Evolutionary conservation across 495 filamentous ascomycete genomes (phyloP), one percentile per base, ranked within the genome.

Genomic region (Lophiotrema nucula): DNA sequence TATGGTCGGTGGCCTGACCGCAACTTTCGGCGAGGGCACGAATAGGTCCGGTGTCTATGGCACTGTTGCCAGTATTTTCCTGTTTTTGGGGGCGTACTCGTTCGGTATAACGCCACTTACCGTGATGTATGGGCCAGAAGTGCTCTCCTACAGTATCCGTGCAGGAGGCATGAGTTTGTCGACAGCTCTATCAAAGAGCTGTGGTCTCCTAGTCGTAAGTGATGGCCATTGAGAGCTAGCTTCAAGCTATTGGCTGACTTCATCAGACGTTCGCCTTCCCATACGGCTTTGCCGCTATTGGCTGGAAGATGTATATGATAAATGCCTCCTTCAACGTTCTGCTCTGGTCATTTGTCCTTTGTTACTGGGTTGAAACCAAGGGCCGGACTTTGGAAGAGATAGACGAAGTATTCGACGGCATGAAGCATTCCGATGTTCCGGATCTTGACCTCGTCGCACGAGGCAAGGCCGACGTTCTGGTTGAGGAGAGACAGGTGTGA

Each of bases 271-370:
- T 51, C n/a, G 47, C 47, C 2, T 39, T 51, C 3, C 47, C 47
- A 11, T 38, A 51, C 16, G 33, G 27, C 2, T 38, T 51, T 37
- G 47, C 18, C 2, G 28, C 27, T 2, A 37, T 51, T n/a, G 47
- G 47, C 26, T 51, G 47, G 47, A 37, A 51, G 47, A 51, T 39
- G 47, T 51, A 51, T 23, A 51, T 51, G n/a, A 16, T 39, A 10
- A 51, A 51, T 22, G 47, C 47, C 2, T 37, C 3, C 27, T 51
- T 37, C 19, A 39, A 51, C 21, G 33, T 51, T 12, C 33, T 51
- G 3, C 33, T 51, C 22, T 10, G 8, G 39, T 11, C 19, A 8
- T 11, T 43, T 15, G 37, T 53, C 35, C 33, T 42, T 28, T 18
- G 37, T 19, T 47, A 47, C 23, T 47, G 44, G 44, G 44, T 47